These are phyloP conservation scores for Setomelanomma holmii DNA, from an alignment of 2,329 filamentous ascomycete genomes.

Conservation along the genomic window DNA sequence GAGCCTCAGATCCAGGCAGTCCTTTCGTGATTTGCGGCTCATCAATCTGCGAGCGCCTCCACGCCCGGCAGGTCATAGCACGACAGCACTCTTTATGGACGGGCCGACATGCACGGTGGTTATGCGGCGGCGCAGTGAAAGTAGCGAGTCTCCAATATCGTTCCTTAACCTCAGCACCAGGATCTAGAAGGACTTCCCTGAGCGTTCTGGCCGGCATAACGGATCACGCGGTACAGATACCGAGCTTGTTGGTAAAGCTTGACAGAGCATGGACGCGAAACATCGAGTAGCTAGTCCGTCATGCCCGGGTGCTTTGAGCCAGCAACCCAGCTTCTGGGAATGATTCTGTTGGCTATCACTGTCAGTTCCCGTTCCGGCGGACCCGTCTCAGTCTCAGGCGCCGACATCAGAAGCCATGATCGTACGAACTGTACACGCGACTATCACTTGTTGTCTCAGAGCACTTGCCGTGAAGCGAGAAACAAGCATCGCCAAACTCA, in stretches of 20 bases:
- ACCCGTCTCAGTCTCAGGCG: conserved; percentile 9
- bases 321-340: background rate
- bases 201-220: too few species aligned
- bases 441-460: background rate
- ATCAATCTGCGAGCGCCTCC: conserved; percentile 18
- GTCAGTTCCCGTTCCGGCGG: conserved; percentile 8
- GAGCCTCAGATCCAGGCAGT: conserved; percentile 11
- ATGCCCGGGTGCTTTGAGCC: background rate
- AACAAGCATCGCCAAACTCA: conserved; percentile 7
- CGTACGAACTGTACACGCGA: background rate
- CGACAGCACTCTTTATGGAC: background rate
- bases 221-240: background rate
- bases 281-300: background rate
- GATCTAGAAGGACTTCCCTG: too few species aligned
- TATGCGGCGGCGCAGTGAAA: background rate
- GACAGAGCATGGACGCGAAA: conserved; percentile 2
- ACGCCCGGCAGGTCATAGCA: background rate
- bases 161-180: background rate
- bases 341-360: conserved; percentile 2
- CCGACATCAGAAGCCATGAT: background rate
- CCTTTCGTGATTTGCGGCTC: conserved; percentile 17
- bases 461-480: background rate
- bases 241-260: background rate
- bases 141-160: background rate
- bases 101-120: conserved; percentile 6